Percentiles rank a stretch among this genome's conserved stretches.
phyloP scores from a whole-genome alignment of 257 asterid genomes.

The Datura wrightii region DNA sequence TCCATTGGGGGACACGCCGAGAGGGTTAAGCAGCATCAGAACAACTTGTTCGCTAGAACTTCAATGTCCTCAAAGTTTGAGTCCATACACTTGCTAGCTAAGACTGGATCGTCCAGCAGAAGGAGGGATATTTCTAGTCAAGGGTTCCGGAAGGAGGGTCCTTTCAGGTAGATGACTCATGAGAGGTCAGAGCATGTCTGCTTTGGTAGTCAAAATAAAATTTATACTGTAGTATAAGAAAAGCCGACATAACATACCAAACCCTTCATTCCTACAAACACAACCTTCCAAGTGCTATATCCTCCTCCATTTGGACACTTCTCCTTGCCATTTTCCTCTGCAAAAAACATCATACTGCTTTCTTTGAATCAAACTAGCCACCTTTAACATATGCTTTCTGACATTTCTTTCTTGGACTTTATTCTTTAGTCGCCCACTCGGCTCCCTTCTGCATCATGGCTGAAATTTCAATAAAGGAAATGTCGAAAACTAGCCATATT shows the following conservation, averaged over 20 bases:
- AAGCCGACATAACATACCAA: constrained; percentile 21
- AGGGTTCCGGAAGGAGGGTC: too few species aligned
- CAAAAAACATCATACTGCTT: constrained; percentile 7
- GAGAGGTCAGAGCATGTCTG: too few species aligned
- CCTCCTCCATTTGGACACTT: constrained; percentile 8
- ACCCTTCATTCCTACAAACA: constrained; percentile 33
- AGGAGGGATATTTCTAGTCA: too few species aligned
- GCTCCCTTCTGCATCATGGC: constrained; percentile 27
- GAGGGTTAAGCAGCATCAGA: too few species aligned
- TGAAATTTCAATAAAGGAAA: not conserved
- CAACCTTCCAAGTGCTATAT: constrained; percentile 33
- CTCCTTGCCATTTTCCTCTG: constrained; percentile 15
- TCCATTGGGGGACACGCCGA: too few species aligned
- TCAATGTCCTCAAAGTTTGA: too few species aligned
- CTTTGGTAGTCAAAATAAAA: too few species aligned
- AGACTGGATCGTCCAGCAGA: too few species aligned
- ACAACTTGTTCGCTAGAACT: too few species aligned
- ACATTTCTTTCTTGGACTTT: constrained; percentile 34
- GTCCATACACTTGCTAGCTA: too few species aligned
- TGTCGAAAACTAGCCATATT: not conserved
- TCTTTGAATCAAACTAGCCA: constrained; percentile 15
- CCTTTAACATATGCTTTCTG: not conserved
- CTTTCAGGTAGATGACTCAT: too few species aligned
- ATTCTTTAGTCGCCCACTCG: constrained; percentile 18
- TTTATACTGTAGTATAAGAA: too few species aligned